Conservation (phyloP, 2,329 filamentous ascomycete species). For the Aspergillus fumigatiaffinis region DNA sequence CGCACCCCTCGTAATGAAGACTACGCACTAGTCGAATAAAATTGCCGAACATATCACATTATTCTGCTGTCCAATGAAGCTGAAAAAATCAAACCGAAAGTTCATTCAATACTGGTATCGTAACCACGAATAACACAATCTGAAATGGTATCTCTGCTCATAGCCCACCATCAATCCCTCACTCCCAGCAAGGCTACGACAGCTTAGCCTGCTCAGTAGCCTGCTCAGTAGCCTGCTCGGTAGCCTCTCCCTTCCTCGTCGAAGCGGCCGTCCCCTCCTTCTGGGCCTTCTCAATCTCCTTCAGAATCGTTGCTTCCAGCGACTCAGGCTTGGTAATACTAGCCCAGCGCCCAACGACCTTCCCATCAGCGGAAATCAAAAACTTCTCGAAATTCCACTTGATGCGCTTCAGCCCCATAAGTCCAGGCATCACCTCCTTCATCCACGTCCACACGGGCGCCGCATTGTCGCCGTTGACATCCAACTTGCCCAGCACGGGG, state of each 20-base stretch:
- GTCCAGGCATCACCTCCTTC: slow-evolving; percentile 68
- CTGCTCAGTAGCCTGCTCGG: slow-evolving; percentile 12
- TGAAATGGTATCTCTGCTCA: slow-evolving; percentile 6
- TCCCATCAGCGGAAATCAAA: slow-evolving; percentile 77
- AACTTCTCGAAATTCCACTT: slow-evolving; percentile 99
- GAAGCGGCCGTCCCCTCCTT: slow-evolving; percentile 32
- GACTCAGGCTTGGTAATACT: slow-evolving; percentile 81
- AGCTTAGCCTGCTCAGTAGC: slow-evolving; percentile 23
- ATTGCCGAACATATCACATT: too few species aligned
- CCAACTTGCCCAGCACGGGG: slow-evolving; percentile 84
- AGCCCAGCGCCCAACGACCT: slow-evolving; percentile 81
- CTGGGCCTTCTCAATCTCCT: slow-evolving; percentile 62
- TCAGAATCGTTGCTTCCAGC: slow-evolving; percentile 70
- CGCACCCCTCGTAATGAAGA: too few species aligned
- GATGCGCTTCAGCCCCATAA: slow-evolving; percentile 82
- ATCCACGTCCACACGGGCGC: slow-evolving; percentile 75
- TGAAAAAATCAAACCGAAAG: neutral
- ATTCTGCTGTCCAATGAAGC: too few species aligned
- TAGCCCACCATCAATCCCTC: slow-evolving; percentile 1
- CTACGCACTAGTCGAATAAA: too few species aligned
- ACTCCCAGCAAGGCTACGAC: slow-evolving; percentile 9
- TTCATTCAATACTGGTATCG: neutral
- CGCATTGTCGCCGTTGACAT: slow-evolving; percentile 84
- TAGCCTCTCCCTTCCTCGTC: slow-evolving; percentile 7
- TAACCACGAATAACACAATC: slow-evolving; percentile 2